Base-by-base conservation (phyloP, 306 rosid genomes). In the Sophora flavescens region DNA sequence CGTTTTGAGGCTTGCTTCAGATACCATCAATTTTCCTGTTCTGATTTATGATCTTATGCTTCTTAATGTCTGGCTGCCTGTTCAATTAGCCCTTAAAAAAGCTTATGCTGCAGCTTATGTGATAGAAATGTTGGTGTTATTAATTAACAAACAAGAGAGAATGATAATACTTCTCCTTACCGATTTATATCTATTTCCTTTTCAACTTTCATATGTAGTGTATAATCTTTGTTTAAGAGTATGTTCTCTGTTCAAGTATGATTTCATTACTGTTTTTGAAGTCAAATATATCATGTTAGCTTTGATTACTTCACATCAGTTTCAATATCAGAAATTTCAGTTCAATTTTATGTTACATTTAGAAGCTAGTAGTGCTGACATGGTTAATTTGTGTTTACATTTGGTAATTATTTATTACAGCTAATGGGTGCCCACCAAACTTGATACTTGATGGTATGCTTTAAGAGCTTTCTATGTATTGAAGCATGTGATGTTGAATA, bases 331-430 rank as follows among this genome's bases (percentile, higher is more conserved):
- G 45, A 16, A 53, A 45, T 63, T 6, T 39, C 39, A 58, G 50
- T 73, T 67, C 26, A 32, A 69, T 51, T 70, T 71, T 64, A 26
- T 63, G 63, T 51, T 58, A 51, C 60, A 7, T 45, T 58, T 78
- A 22, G 72, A 70, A 58, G 70, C 74, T 78, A 41, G 56, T 69
- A 69, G 78, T 64, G 77, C 36, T 74, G 42, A 59, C 63, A 63
- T 54, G 15, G 67, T 58, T 81, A 77, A 71, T 11, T 73, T 73
- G 51, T 72, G 57, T 70, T 48, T 48, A 44, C 1, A 72, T 82
- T 82, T 10, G 39, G 62, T 65, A 16, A 70, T 33, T 3, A 47
- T 15, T 58, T 74, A 45, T 74, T 67, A 51, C 75, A 54, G 73
- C 74, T 18, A 73, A 62, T 63, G 57, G 57, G 9, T 56, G 62